phyloP scores from a whole-genome alignment of 2,329 filamentous ascomycete genomes.

The Tolypocladium ophioglossoides region DNA sequence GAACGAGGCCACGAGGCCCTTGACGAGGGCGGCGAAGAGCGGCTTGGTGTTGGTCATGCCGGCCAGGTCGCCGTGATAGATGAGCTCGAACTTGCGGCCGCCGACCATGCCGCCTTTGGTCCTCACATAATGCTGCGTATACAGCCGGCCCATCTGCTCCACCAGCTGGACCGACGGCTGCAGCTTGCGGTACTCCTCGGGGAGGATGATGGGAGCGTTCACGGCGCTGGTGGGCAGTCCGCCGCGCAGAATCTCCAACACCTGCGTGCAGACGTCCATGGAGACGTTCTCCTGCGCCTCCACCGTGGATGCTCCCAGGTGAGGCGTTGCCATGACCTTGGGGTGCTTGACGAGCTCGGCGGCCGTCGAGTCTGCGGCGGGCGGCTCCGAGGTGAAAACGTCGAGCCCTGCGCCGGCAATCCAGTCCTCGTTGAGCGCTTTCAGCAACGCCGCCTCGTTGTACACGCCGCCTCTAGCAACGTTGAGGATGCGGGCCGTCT shows the following conservation, averaged over 20 bases:
- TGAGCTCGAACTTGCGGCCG: slow-evolving; percentile 62
- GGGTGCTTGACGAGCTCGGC: slow-evolving; percentile 55
- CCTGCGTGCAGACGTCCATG: slow-evolving; percentile 73
- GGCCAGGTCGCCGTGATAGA: slow-evolving; percentile 67
- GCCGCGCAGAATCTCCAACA: slow-evolving; percentile 61
- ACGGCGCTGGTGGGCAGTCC: slow-evolving; percentile 67
- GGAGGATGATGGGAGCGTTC: slow-evolving; percentile 71
- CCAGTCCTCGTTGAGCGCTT: slow-evolving; percentile 57
- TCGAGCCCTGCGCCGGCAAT: slow-evolving; percentile 72
- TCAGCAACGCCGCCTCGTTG: slow-evolving; percentile 62
- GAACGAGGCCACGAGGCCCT: slow-evolving; percentile 62
- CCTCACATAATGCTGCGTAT: slow-evolving; percentile 61
- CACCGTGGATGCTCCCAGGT: slow-evolving; percentile 68
- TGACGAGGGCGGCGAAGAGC: slow-evolving; percentile 67
- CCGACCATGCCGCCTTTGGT: slow-evolving; percentile 35
- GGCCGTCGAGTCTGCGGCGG: slow-evolving; percentile 42
- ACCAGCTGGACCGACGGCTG: slow-evolving; percentile 67
- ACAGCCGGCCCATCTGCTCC: slow-evolving; percentile 69
- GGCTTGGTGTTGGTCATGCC: slow-evolving; percentile 65
- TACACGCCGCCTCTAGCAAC: slow-evolving; percentile 73
- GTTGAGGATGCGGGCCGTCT: slow-evolving; percentile 63
- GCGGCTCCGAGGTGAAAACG: slow-evolving; percentile 69
- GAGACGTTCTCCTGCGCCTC: slow-evolving; percentile 81
- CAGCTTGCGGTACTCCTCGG: slow-evolving; percentile 68
- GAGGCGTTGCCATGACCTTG: slow-evolving; percentile 67